phyloP scores from a whole-genome alignment of 1,284 basidiomycete genomes.

The Amylostereum chailletii region DNA sequence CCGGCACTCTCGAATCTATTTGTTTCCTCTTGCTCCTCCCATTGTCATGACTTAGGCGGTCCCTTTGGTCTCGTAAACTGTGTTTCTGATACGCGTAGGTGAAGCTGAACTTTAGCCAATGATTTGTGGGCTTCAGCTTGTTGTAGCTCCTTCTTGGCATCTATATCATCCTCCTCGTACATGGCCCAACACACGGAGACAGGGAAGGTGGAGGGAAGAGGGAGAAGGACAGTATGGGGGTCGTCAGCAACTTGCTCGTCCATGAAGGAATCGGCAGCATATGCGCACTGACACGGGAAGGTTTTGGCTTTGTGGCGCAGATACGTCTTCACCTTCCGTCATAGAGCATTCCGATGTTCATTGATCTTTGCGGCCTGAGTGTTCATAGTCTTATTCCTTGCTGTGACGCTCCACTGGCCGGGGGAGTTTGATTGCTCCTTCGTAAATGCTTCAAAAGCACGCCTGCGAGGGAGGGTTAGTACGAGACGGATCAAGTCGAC shows the following conservation, averaged over 20 bases:
- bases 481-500: background rate
- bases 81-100: background rate
- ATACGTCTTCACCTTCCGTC: background rate
- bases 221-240: background rate
- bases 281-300: background rate
- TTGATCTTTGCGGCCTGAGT: background rate
- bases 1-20: no score
- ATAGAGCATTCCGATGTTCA: background rate
- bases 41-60: no score
- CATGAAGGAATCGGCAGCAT: no score
- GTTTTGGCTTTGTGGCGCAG: background rate
- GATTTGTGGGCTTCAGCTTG: conserved; percentile 1
- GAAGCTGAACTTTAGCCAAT: background rate
- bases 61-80: no score
- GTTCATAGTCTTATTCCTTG: background rate
- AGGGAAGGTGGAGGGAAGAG: background rate
- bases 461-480: background rate
- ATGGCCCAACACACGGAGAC: no score
- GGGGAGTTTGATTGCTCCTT: no score
- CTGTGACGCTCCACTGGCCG: no score
- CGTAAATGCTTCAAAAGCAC: background rate
- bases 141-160: background rate
- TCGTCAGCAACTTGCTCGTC: background rate
- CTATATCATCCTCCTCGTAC: background rate
- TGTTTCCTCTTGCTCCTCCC: no score